Conservation (phyloP, 441 rosid genomes). For the Pelargonium fulgidum region DNA sequence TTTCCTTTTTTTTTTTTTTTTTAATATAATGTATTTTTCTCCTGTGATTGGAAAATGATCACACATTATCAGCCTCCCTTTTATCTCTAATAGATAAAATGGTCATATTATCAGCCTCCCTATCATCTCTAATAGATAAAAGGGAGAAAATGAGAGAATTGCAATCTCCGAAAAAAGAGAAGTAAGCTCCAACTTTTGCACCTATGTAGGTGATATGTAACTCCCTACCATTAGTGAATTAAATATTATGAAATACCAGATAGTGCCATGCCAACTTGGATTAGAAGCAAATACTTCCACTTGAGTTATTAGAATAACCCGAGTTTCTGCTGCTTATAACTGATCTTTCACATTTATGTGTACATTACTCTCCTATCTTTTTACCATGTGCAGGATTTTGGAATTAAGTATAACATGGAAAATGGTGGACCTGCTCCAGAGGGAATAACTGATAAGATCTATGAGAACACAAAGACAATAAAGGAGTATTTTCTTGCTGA, state of each 20-base stretch:
- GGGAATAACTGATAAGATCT: slow-evolving; percentile 85
- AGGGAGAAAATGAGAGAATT: not conserved
- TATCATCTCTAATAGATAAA: not conserved
- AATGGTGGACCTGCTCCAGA: slow-evolving; percentile 99
- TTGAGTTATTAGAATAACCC: not conserved
- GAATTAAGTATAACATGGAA: slow-evolving; percentile 98
- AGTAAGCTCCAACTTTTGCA: not conserved
- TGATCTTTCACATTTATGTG: not conserved
- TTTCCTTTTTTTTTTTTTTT: not conserved
- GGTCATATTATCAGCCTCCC: not conserved
- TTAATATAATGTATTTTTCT: not conserved
- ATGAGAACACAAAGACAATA: slow-evolving; percentile 84
- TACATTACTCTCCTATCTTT: not conserved
- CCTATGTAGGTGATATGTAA: not conserved
- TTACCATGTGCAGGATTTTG: slow-evolving; percentile 64
- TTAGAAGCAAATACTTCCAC: slow-evolving; percentile 6
- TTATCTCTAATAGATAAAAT: not conserved
- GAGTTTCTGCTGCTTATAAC: not conserved
- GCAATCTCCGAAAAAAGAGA: not conserved
- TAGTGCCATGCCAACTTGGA: not conserved
- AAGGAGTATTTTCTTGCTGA: slow-evolving; percentile 70
- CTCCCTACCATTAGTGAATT: not conserved
- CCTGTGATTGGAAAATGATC: not conserved
- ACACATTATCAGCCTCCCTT: no score
- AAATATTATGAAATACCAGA: not conserved